Conservation (phyloP, 306 rosid species). For the Gastrolobium bilobum region DNA sequence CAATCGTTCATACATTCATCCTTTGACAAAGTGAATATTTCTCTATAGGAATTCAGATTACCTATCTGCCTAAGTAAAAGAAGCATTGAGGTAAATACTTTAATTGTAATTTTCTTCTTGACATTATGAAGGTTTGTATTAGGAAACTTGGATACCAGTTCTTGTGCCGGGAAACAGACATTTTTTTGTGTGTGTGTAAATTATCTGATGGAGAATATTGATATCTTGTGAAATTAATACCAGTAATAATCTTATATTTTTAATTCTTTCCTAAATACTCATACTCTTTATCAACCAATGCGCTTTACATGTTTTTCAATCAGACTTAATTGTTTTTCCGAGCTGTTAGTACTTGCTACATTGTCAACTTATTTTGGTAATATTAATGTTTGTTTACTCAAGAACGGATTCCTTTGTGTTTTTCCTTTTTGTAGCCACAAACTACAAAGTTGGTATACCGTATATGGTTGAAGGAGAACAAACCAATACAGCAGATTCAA, state of each 20-base stretch:
- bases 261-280: not conserved
- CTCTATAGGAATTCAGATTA: too few relatives aligned
- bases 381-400: not conserved
- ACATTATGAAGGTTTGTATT: too few relatives aligned
- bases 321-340: not conserved
- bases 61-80: too few relatives aligned
- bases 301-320: not conserved
- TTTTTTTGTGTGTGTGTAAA: not conserved
- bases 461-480: slow-evolving; percentile 68
- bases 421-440: slow-evolving; percentile 58
- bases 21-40: too few relatives aligned
- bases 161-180: too few relatives aligned
- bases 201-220: not conserved
- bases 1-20: too few relatives aligned
- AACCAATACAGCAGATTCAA: slow-evolving; percentile 11
- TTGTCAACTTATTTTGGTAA: slow-evolving; percentile 7
- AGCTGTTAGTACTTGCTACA: not conserved
- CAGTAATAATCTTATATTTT: not conserved
- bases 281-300: not conserved
- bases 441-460: slow-evolving; percentile 73
- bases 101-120: too few relatives aligned
- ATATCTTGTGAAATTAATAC: not conserved
- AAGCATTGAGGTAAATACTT: too few relatives aligned
- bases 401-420: not conserved
- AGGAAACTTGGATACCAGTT: too few relatives aligned